These are phyloP conservation scores for Penicillium fimorum DNA, from an alignment of 495 filamentous ascomycete species.

Conservation along the genomic window DNA sequence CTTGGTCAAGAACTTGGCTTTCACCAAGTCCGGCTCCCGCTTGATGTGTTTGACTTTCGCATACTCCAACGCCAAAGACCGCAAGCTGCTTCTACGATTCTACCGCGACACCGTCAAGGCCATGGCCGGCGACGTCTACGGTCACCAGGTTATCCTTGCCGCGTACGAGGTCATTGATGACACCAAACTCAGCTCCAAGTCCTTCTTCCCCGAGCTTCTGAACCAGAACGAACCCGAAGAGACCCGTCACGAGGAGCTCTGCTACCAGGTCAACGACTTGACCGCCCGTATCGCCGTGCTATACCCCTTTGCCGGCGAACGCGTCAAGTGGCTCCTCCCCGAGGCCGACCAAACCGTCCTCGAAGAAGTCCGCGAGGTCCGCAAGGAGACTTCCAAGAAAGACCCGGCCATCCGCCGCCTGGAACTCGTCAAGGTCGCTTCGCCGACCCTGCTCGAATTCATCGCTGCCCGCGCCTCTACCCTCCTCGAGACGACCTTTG, in stretches of 20 bases:
- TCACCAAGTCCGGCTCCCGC: conserved; percentile 83
- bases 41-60: conserved; percentile 80
- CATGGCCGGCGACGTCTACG: conserved; percentile 76
- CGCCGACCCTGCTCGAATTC: conserved; percentile 63
- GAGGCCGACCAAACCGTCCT: conserved; percentile 62
- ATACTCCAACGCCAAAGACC: conserved; percentile 84
- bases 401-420: conserved; percentile 69
- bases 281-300: conserved; percentile 75
- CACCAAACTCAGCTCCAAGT: conserved; percentile 80
- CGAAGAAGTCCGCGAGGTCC: conserved; percentile 69
- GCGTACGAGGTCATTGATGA: conserved; percentile 92
- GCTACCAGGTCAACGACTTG: conserved; percentile 61
- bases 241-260: conserved; percentile 57
- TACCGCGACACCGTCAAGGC: conserved; percentile 82
- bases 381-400: conserved; percentile 86
- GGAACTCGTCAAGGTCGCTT: conserved; percentile 64
- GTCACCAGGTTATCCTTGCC: conserved; percentile 75
- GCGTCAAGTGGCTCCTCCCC: conserved; percentile 67
- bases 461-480: conserved; percentile 65
- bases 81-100: conserved; percentile 79
- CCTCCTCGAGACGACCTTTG: conserved; percentile 71
- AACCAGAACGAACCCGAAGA: conserved; percentile 61
- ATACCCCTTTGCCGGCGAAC: conserved; percentile 76
- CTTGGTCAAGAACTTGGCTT: conserved; percentile 89
- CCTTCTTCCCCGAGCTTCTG: conserved; percentile 78